Conservation (phyloP, 2,329 filamentous ascomycete species). For the Tolypocladium ophioglossoides region DNA sequence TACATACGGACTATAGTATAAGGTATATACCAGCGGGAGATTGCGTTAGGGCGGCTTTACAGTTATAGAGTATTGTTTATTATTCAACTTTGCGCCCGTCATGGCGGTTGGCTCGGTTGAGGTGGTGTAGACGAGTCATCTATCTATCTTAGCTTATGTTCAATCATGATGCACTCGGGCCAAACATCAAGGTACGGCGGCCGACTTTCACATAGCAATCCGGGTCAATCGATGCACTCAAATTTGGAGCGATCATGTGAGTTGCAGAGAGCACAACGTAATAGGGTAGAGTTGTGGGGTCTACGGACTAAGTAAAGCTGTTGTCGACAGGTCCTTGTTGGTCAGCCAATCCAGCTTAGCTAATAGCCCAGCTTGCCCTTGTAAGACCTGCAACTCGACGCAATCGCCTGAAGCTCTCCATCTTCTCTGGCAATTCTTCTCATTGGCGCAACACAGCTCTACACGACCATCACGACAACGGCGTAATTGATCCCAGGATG, state of each 20-base stretch:
- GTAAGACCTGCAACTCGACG: too few relatives aligned
- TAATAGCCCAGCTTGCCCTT: background rate
- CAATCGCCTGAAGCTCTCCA: background rate
- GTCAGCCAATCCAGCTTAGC: background rate
- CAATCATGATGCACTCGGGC: too few relatives aligned
- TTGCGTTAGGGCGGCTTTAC: background rate
- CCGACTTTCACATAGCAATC: too few relatives aligned
- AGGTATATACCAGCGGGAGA: background rate
- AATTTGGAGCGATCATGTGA: background rate
- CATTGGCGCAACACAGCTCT: background rate
- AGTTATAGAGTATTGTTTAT: background rate
- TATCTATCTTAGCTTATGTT: too few relatives aligned
- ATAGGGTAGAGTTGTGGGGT: too few relatives aligned
- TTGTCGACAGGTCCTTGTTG: too few relatives aligned
- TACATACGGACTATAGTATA: background rate
- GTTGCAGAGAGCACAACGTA: background rate
- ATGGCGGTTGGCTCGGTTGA: background rate
- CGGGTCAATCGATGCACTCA: background rate
- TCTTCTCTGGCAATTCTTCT: background rate
- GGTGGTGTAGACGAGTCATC: background rate
- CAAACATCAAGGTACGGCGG: background rate
- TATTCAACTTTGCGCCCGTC: background rate
- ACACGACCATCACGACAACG: background rate
- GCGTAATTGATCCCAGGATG: constrained; percentile 37
- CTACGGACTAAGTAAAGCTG: too few relatives aligned